A percentile compares a stretch with the other conserved stretches of the same genome.
phyloP scores from a whole-genome alignment of 257 asterid species.

The Eucommia ulmoides region DNA sequence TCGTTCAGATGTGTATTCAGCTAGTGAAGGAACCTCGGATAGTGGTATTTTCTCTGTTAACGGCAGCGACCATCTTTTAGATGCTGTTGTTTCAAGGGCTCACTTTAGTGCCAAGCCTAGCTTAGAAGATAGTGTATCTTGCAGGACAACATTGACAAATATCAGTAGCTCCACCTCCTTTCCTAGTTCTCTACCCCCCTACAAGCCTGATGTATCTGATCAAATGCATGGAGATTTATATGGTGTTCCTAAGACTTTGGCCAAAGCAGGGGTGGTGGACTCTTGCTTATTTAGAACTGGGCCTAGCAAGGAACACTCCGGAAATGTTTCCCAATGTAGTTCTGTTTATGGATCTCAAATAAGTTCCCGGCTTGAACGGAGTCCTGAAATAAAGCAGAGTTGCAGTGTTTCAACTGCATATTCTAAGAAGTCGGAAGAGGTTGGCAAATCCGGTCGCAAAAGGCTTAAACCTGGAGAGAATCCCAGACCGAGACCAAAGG shows the following conservation, averaged over 20 bases:
- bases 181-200: conserved; percentile 2
- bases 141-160: conserved; percentile 5
- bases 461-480: conserved; percentile 15
- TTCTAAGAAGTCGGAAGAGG: conserved; percentile 26
- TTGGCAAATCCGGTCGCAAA: conserved; percentile 52
- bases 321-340: conserved; percentile 41
- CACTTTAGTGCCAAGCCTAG: conserved; percentile 18
- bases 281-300: conserved; percentile 29
- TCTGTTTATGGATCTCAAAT: conserved; percentile 57
- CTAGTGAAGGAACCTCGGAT: conserved; percentile 21
- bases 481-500: conserved; percentile 91
- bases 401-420: neutral
- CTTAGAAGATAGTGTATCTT: conserved; percentile 11
- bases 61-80: conserved; percentile 55
- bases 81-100: conserved; percentile 49
- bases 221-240: conserved; percentile 41
- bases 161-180: conserved; percentile 36
- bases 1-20: conserved; percentile 17
- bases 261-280: conserved; percentile 31
- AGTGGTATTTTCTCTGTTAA: conserved; percentile 31
- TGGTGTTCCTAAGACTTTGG: conserved; percentile 40
- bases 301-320: conserved; percentile 34
- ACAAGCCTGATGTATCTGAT: conserved; percentile 22
- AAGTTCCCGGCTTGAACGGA: conserved; percentile 61
- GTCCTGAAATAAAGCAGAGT: conserved; percentile 5